Evolutionary conservation across 208 protist species (phyloP).

Genomic region (Leishmania tarentolae): DNA sequence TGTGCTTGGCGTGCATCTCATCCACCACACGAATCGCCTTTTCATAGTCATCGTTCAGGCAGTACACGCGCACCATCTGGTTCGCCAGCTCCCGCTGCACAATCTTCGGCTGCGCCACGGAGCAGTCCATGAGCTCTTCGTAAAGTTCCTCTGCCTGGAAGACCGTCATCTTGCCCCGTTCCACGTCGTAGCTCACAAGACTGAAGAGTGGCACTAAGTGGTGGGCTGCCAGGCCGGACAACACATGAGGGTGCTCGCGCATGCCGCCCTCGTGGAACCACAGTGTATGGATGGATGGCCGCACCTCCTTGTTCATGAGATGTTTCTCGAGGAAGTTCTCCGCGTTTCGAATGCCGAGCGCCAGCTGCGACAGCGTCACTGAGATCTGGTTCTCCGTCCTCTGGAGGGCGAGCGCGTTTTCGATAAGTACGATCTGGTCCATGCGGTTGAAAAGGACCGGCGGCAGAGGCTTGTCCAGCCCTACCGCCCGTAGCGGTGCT

Average conservation of each 20-base stretch:
- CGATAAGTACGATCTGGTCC: conserved; percentile 84
- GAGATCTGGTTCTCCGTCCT: conserved; percentile 85
- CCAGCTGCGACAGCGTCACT: conserved; percentile 83
- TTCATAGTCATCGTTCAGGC: conserved; percentile 73
- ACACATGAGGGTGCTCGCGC: conserved; percentile 73
- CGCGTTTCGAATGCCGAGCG: conserved; percentile 83
- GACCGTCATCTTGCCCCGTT: conserved; percentile 81
- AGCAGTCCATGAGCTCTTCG: conserved; percentile 89
- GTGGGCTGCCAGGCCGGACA: conserved; percentile 76
- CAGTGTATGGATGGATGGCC: conserved; percentile 82
- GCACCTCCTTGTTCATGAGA: conserved; percentile 69
- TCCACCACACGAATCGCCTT: conserved; percentile 76
- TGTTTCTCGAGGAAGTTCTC: conserved; percentile 87
- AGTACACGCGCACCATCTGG: conserved; percentile 89
- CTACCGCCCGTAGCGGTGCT: conserved; percentile 68
- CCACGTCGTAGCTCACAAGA: conserved; percentile 86
- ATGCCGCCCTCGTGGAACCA: conserved; percentile 90
- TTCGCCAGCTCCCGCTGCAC: conserved; percentile 90
- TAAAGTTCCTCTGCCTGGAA: conserved; percentile 82
- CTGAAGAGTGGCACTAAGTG: conserved; percentile 92
- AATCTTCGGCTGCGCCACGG: conserved; percentile 81
- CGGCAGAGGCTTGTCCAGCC: conserved; percentile 64
- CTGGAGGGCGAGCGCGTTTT: conserved; percentile 85
- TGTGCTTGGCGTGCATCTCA: conserved; percentile 75
- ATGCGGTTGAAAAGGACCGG: conserved; percentile 84